Base-by-base conservation (phyloP, 2,329 filamentous ascomycete species). In the Diaporthe australafricana region DNA sequence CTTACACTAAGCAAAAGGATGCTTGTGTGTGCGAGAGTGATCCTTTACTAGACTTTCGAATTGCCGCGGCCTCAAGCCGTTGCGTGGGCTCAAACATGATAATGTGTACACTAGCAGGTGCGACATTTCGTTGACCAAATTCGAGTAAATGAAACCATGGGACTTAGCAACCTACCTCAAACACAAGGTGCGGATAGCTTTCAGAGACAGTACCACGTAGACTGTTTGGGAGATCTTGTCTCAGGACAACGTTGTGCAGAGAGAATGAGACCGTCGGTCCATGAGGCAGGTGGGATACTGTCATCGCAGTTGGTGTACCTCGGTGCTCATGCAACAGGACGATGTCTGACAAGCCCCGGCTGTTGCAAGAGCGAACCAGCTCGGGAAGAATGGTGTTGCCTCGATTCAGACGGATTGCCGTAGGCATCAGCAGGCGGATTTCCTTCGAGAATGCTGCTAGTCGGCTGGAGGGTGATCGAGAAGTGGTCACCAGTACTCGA, bases 131-230 rank as follows among this genome's bases (percentile, higher is more conserved):
- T 6, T 25, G 7, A 42, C 42, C 8, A 6, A 25, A 60, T n/a
- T 16, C 27, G 38, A 45, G 2, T 11, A 16, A 42, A 14, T 8
- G 1, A 48, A 32, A 32, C 6, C 42, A 48, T 63, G 7, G 20
- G 14, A 17, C n/a, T 17, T 8, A 30, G 30, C 5, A 8, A 63
- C 70, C 8, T 50, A 72, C 70, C 70, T 99, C 96, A 77, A 99
- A 98, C 74, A 99, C 94, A 3, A 99, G 86, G 79, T 98, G 96
- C 0, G 96, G 96, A 77, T 98, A 99, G 47, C 91, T 92, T 83
- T 99, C 96, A 74, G 91, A 94, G 60, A 80, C 77, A 8, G 79
- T 80, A 60, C 96, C 96, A 71, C 93, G 89, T 11, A 94, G 90
- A 52, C 92, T 90, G 75, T 96, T 95, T 1, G 96, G 96, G 25